Evolutionary conservation across 352 stramenopile genomes (phyloP), one percentile per base, ranked within the genome.

Genomic region (Globisporangium solare): DNA sequence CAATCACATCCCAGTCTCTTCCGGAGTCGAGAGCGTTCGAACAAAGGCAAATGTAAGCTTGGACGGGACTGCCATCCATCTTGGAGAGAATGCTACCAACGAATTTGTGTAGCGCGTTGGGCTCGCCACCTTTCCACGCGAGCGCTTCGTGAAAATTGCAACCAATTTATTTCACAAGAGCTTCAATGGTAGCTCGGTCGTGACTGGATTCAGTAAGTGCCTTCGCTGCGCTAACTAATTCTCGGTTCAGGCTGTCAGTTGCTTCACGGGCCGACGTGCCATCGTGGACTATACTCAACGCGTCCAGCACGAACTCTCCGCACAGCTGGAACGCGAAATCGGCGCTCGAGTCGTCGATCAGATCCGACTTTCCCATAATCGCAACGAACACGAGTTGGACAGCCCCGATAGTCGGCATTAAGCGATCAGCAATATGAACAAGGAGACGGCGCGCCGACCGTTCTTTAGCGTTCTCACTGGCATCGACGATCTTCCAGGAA

Each of bases 1-100:
- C 55, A 13, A 55, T 40, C n/a, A 55, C 35, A 22, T 39, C 21
- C 55, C 55, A 61, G 15, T 42, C 7, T 18, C 6, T 10, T 24
- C 8, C 6, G 12, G 11, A 0, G 1, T 42, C 32, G 8, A 37
- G n/a, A 4, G 4, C 12, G 4, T 31, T 6, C 0, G 14, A 6
- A 17, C 51, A 22, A 41, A 31, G 32, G 11, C 22, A 57, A 22
- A 57, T 6, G 22, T 41, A 22, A 32, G n/a, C 39, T 22, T 49
- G 17, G 2, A 55, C 47, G 55, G 47, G 18, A 43, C 7, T 31
- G 15, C 24, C 24, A 14, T 8, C 11, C 39, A 61, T n/a, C 7
- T 17, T 54, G 13, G 32, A 24, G 22, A 57, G 47, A 40, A 57
- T 8, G 7, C 37, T 57, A 17, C 15, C 51, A n/a, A 57, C 17